Evolutionary conservation across 2,329 filamentous ascomycete species (phyloP).

Genomic region (Clonostachys rhizophaga): DNA sequence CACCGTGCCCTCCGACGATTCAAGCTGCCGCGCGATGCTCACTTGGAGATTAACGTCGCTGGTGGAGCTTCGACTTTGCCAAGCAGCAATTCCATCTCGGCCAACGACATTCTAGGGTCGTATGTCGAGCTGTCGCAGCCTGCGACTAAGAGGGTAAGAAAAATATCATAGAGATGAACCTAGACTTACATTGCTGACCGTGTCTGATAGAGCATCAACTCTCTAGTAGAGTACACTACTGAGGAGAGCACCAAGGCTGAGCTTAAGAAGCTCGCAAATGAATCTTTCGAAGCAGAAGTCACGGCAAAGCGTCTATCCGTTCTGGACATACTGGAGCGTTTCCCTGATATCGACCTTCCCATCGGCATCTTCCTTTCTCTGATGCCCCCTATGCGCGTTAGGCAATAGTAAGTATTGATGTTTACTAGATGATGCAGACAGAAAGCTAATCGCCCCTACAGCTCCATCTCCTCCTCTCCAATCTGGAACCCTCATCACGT

Average conservation of each 20-base stretch:
- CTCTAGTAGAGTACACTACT: slow-evolving; percentile 8
- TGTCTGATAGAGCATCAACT: slow-evolving; percentile 20
- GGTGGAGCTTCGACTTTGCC: slow-evolving; percentile 43
- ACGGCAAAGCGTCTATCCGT: slow-evolving; percentile 46
- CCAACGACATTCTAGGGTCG: slow-evolving; percentile 54
- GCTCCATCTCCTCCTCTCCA: slow-evolving; percentile 66
- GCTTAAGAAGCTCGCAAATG: slow-evolving; percentile 29
- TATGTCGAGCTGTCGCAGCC: slow-evolving; percentile 68
- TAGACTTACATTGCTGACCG: slow-evolving; percentile 25
- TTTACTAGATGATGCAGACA: not conserved
- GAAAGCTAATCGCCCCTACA: slow-evolving; percentile 4
- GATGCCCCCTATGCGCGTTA: slow-evolving; percentile 54
- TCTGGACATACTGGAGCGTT: slow-evolving; percentile 58
- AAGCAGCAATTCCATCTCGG: slow-evolving; percentile 47
- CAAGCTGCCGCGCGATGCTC: slow-evolving; percentile 59
- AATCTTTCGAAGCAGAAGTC: slow-evolving; percentile 29
- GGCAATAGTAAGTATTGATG: slow-evolving; percentile 19
- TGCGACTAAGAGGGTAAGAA: slow-evolving; percentile 55
- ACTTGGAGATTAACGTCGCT: slow-evolving; percentile 44
- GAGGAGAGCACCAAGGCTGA: slow-evolving; percentile 25
- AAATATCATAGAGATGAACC: slow-evolving; percentile 1
- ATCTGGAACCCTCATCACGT: slow-evolving; percentile 47
- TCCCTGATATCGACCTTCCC: slow-evolving; percentile 45
- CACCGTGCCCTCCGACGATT: slow-evolving; percentile 59
- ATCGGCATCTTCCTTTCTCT: slow-evolving; percentile 57